Percentiles rank a stretch among this genome's conserved stretches.
Conservation (phyloP, 106 monocot species). For the Dioscorea zingiberensis region DNA sequence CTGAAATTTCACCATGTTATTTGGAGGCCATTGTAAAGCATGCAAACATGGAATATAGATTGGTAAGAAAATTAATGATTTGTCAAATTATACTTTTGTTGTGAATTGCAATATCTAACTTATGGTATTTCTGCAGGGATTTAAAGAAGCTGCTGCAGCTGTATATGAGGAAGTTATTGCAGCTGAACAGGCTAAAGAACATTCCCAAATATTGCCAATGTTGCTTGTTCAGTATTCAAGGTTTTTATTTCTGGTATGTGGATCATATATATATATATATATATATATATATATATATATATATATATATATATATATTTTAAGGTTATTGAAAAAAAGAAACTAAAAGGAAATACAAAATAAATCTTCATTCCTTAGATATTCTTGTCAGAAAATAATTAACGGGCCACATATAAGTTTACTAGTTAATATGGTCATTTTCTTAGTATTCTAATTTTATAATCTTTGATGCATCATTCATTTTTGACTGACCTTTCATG, state of each 20-base stretch:
- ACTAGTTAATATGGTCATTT: no score
- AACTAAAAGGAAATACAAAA: no score
- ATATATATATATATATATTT: no score
- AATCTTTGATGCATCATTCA: no score
- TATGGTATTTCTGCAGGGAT: conserved; percentile 41
- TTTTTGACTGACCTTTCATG: no score
- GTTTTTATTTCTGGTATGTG: conserved; percentile 65
- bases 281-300: no score
- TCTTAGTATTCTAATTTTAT: no score
- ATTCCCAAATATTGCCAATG: conserved; percentile 66
- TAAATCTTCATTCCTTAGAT: no score
- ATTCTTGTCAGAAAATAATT: no score
- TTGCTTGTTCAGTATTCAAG: conserved; percentile 72
- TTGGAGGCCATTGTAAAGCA: conserved; percentile 78
- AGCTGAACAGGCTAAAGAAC: conserved; percentile 73
- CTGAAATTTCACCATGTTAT: conserved; percentile 62
- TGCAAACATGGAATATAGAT: conserved; percentile 86
- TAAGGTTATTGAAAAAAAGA: neutral
- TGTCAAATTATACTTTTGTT: no score
- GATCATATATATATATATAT: no score
- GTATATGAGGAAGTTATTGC: conserved; percentile 81
- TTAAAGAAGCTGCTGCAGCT: conserved; percentile 66
- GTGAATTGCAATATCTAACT: neutral
- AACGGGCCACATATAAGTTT: no score
- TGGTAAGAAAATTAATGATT: conserved; percentile 31